Base-by-base conservation (phyloP, 768 basidiomycete species). In the Trametes elegans region DNA sequence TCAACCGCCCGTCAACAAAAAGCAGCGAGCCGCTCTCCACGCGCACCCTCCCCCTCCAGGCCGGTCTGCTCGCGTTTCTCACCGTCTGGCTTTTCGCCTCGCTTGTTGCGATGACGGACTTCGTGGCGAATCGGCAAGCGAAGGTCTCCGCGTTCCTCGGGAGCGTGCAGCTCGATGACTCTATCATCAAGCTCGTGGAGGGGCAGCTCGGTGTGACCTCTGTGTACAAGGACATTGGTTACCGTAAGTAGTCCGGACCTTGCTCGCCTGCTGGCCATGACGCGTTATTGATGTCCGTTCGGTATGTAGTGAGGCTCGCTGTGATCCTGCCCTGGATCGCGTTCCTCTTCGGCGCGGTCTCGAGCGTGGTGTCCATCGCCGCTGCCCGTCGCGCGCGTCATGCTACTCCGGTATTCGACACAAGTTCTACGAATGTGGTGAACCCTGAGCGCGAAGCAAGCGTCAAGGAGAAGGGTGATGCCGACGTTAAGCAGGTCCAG, bases 271-370 rank as follows among this genome's bases (percentile, higher is more conserved):
- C 18, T n/a, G n/a, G 5, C 5, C n/a, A 9, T 26, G 40, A 38
- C 39, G 23, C 19, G 16, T n/a, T 40, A 26, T 32, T 53, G 21
- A 57, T 23, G 26, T 9, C 10, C 18, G 5, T 9, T 7, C 24
- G 24, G 49, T 51, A n/a, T 44, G 6, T 58, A 85, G 83, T 83
- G 60, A 70, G 69, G 41, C 68, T 77, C 23, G 63, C 79, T 18
- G 79, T 80, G 1, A 73, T 82, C 53, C 61, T 83, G 27, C 79
- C 80, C 1, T 85, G 83, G 83, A 69, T 81, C 58, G 62, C 79
- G 0, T 56, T 77, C 57, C 59, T 80, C 6, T 78, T 76, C 55
- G 68, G 72, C 16, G 29, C 68, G 42, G 66, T 70, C 46, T 64
- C 78, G 8, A 71, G 74, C 19, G 61, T 66, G 27, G 65, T 76